These are phyloP conservation scores for Colletotrichum somersetense DNA, from an alignment of 2,329 filamentous ascomycete genomes.

Conservation along the genomic window DNA sequence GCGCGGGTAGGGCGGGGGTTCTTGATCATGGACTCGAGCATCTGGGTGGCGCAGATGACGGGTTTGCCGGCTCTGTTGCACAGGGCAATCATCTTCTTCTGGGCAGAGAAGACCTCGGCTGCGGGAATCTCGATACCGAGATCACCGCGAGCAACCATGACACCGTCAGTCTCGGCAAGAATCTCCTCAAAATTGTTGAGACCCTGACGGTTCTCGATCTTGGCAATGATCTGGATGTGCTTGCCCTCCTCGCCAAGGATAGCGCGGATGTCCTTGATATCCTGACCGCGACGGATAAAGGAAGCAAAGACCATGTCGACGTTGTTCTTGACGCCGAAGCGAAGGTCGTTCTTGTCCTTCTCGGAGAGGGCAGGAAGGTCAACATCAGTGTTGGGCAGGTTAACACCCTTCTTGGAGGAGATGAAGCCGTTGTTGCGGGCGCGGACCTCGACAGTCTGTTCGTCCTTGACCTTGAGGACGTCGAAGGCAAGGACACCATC, in stretches of 20 bases:
- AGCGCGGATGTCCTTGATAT: slow-evolving; percentile 92
- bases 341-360: slow-evolving; percentile 95
- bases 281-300: slow-evolving; percentile 94
- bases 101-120: slow-evolving; percentile 97
- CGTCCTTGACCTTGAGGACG: slow-evolving; percentile 87
- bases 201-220: slow-evolving; percentile 99
- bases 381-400: slow-evolving; percentile 98
- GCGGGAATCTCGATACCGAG: slow-evolving; percentile 98
- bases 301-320: slow-evolving; percentile 99
- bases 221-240: slow-evolving; percentile 99
- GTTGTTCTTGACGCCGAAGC: slow-evolving; percentile 97
- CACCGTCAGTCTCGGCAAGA: slow-evolving; percentile 93
- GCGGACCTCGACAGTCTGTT: slow-evolving; percentile 87
- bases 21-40: slow-evolving; percentile 99
- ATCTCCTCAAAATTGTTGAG: slow-evolving; percentile 99
- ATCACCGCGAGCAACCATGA: slow-evolving; percentile 99
- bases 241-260: slow-evolving; percentile 92
- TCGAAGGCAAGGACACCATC: slow-evolving; percentile 98
- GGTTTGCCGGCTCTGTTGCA: slow-evolving; percentile 99
- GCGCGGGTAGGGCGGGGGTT: slow-evolving; percentile 98
- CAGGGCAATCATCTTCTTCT: slow-evolving; percentile 99
- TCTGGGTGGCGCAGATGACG: slow-evolving; percentile 98
- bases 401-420: slow-evolving; percentile 99
- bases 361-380: slow-evolving; percentile 97
- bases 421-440: slow-evolving; percentile 99